A percentile compares a stretch with the other conserved stretches of the same genome.
phyloP scores from a whole-genome alignment of 2,329 filamentous ascomycete species.

The Onygenales sp. region DNA sequence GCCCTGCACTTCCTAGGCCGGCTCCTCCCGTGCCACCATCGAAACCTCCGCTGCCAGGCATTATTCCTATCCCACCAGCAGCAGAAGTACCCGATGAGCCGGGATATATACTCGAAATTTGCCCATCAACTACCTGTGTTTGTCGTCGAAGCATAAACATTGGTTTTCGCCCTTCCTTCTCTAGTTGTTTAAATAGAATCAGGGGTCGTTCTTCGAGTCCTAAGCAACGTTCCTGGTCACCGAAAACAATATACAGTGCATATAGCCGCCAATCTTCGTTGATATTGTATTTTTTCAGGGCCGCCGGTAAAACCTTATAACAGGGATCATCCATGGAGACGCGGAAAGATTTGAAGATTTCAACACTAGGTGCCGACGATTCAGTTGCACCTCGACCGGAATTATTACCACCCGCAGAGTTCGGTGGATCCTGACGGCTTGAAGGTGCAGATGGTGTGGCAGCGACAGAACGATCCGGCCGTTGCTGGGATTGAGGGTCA shows the following conservation, averaged over 20 bases:
- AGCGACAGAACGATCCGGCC: conserved; percentile 22
- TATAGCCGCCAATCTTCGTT: conserved; percentile 97
- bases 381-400: conserved; percentile 12
- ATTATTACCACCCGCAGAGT: conserved; percentile 11
- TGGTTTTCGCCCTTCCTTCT: conserved; percentile 93
- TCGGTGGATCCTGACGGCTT: conserved; percentile 23
- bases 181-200: conserved; percentile 92
- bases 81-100: conserved; percentile 13
- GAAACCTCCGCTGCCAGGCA: conserved; percentile 7
- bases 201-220: conserved; percentile 87
- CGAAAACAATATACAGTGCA: conserved; percentile 94
- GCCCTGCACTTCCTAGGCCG: not conserved
- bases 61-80: conserved; percentile 6
- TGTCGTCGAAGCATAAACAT: conserved; percentile 93
- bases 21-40: conserved; percentile 7
- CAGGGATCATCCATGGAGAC: conserved; percentile 98
- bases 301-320: conserved; percentile 91
- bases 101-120: conserved; percentile 22
- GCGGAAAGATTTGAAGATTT: conserved; percentile 98
- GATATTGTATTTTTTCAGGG: conserved; percentile 96
- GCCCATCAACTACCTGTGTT: conserved; percentile 43
- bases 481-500: conserved; percentile 22
- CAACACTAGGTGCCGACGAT: conserved; percentile 47
- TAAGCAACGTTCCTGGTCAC: conserved; percentile 92
- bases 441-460: conserved; percentile 21